Evolutionary conservation across 2,329 filamentous ascomycete genomes (phyloP).

Genomic region (Alternaria novae-zelandiae): DNA sequence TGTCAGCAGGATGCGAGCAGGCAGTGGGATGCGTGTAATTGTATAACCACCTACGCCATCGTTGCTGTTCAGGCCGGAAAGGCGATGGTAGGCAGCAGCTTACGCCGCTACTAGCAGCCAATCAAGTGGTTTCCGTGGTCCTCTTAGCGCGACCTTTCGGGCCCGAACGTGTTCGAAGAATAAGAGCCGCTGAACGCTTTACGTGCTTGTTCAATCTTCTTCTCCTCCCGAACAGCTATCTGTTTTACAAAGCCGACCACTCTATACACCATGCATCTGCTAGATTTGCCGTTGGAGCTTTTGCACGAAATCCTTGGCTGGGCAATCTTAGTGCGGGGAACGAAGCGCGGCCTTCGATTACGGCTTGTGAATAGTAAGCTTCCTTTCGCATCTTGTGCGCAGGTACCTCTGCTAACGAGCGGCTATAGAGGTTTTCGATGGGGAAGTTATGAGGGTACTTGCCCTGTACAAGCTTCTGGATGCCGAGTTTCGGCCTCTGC

Average conservation of each 20-base stretch:
- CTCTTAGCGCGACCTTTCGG: neutral
- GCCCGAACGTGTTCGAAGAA: neutral
- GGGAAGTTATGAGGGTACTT: neutral
- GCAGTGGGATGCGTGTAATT: neutral
- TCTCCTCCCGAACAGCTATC: accelerated
- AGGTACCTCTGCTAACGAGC: neutral
- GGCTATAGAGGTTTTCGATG: neutral
- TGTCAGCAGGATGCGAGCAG: neutral
- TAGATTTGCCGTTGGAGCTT: neutral
- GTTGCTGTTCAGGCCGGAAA: neutral
- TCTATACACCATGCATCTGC: neutral
- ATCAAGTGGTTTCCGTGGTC: neutral
- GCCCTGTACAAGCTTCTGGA: neutral
- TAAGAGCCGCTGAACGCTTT: neutral
- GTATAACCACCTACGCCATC: neutral
- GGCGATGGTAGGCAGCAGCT: neutral
- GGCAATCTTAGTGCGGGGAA: neutral
- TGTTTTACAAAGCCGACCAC: neutral
- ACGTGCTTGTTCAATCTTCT: neutral
- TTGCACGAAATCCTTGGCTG: neutral
- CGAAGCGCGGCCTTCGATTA: neutral
- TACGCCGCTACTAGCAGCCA: neutral
- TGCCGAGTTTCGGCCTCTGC: neutral
- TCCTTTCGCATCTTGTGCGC: neutral
- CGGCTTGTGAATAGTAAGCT: neutral